A percentile compares a stretch with the other conserved stretches of the same genome.
These are phyloP conservation scores for Alternaria incomplexa DNA, from an alignment of 2,329 filamentous ascomycete species.

Conservation along the genomic window DNA sequence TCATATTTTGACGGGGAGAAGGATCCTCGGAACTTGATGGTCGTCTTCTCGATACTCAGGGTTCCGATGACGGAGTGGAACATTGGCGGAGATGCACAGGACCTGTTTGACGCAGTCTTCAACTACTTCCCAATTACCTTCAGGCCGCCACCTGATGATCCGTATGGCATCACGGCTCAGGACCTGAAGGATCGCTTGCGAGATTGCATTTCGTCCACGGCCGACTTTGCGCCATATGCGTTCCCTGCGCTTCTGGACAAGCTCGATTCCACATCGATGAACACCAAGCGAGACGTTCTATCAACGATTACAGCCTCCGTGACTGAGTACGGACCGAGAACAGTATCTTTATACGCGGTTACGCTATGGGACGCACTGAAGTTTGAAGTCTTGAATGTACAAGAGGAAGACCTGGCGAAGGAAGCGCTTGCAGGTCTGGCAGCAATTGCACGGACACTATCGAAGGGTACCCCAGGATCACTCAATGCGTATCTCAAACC, in stretches of 20 bases:
- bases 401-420: conserved; percentile 69
- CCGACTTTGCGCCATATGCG: conserved; percentile 68
- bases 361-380: conserved; percentile 73
- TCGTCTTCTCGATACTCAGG: conserved; percentile 70
- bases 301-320: conserved; percentile 67
- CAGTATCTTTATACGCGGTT: conserved; percentile 67
- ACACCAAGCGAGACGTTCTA: conserved; percentile 72
- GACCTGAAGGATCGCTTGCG: conserved; percentile 69
- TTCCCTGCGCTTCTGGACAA: conserved; percentile 73
- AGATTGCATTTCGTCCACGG: conserved; percentile 68
- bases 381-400: conserved; percentile 70
- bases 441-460: conserved; percentile 62
- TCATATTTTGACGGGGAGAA: conserved; percentile 72
- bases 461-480: conserved; percentile 55
- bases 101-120: conserved; percentile 71
- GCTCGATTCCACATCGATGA: conserved; percentile 71
- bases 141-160: conserved; percentile 71
- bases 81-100: conserved; percentile 61
- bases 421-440: conserved; percentile 63
- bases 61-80: conserved; percentile 74
- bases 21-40: conserved; percentile 72
- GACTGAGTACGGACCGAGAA: conserved; percentile 63
- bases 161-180: conserved; percentile 72
- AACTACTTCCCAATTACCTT: conserved; percentile 78
- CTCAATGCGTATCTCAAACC: conserved; percentile 63